Evolutionary conservation across 1,284 basidiomycete species (phyloP).

Genomic region (Phylloboletellus chloephorus): DNA sequence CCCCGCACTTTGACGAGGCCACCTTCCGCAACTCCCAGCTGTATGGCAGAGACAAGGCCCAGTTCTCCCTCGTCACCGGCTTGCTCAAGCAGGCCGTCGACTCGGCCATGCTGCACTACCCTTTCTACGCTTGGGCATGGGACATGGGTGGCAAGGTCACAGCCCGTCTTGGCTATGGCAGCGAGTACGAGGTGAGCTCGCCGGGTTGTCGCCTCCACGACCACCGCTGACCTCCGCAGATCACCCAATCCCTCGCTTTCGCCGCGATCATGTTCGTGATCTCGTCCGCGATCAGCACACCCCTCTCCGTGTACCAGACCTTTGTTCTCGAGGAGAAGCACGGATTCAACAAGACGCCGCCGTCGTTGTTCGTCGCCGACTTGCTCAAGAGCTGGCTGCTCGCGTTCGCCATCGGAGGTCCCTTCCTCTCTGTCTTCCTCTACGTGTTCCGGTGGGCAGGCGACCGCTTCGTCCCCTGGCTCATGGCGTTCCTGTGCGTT

Average conservation of each 20-base stretch:
- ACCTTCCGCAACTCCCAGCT: slow-evolving; percentile 86
- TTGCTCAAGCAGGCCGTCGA: slow-evolving; percentile 72
- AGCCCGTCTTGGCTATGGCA: slow-evolving; percentile 52
- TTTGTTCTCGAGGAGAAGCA: slow-evolving; percentile 95
- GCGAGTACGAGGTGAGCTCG: slow-evolving; percentile 56
- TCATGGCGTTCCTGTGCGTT: slow-evolving; percentile 78
- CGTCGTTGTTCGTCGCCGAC: slow-evolving; percentile 70
- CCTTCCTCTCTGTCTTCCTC: slow-evolving; percentile 84
- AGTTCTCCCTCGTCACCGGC: slow-evolving; percentile 71
- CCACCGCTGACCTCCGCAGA: slow-evolving; percentile 40
- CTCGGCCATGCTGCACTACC: slow-evolving; percentile 66
- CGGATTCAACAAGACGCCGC: slow-evolving; percentile 95
- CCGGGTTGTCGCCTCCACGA: background rate
- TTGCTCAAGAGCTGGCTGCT: slow-evolving; percentile 77
- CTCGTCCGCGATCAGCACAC: slow-evolving; percentile 66
- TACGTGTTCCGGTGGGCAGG: slow-evolving; percentile 93
- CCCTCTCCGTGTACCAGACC: slow-evolving; percentile 78
- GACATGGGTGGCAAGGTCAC: slow-evolving; percentile 48
- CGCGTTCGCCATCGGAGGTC: slow-evolving; percentile 74
- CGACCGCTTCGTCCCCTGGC: slow-evolving; percentile 81
- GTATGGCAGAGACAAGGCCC: slow-evolving; percentile 92
- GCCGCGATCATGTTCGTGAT: slow-evolving; percentile 62
- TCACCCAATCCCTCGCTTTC: slow-evolving; percentile 80
- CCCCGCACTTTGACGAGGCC: slow-evolving; percentile 64
- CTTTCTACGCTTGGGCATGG: slow-evolving; percentile 83